Evolutionary conservation across 345 rosid species (phyloP).

Genomic region (Barbarea vulgaris): DNA sequence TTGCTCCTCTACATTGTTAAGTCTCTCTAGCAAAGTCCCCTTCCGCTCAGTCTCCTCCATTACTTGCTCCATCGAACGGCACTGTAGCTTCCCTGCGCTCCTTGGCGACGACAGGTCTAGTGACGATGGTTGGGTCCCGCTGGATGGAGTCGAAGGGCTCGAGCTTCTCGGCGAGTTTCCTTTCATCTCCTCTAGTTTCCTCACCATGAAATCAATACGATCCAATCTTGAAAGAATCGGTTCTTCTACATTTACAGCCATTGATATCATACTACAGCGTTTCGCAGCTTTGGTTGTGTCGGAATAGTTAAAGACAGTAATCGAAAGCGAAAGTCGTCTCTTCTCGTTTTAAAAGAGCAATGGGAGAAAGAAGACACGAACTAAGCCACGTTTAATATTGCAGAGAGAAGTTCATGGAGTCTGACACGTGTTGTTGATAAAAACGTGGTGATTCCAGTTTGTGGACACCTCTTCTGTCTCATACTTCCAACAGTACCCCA

Average conservation of each 20-base stretch:
- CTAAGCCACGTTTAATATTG: conserved; percentile 17
- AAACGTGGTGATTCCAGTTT: conserved; percentile 13
- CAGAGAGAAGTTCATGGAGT: conserved; percentile 4
- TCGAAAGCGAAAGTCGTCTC: conserved; percentile 14
- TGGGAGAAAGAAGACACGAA: conserved; percentile 24
- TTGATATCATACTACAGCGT: neutral
- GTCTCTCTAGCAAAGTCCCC: conserved; percentile 38
- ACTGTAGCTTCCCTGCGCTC: conserved; percentile 23
- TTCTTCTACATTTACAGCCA: conserved; percentile 36
- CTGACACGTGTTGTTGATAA: conserved; percentile 16
- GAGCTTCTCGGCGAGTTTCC: conserved; percentile 42
- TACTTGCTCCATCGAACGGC: conserved; percentile 38
- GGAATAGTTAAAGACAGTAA: neutral
- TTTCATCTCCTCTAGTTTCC: conserved; percentile 41
- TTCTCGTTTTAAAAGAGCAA: conserved; percentile 13
- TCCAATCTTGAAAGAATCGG: conserved; percentile 43
- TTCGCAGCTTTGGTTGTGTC: conserved; percentile 15
- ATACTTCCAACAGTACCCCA: conserved; percentile 20
- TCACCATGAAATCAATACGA: conserved; percentile 42
- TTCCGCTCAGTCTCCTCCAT: conserved; percentile 34
- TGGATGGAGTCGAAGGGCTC: conserved; percentile 42
- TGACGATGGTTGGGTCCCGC: conserved; percentile 38
- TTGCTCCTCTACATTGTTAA: conserved; percentile 39
- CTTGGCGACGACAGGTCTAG: conserved; percentile 36
- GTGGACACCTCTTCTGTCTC: conserved; percentile 29